Conservation (phyloP, 495 filamentous ascomycete species). For the Tirmania nivea region DNA sequence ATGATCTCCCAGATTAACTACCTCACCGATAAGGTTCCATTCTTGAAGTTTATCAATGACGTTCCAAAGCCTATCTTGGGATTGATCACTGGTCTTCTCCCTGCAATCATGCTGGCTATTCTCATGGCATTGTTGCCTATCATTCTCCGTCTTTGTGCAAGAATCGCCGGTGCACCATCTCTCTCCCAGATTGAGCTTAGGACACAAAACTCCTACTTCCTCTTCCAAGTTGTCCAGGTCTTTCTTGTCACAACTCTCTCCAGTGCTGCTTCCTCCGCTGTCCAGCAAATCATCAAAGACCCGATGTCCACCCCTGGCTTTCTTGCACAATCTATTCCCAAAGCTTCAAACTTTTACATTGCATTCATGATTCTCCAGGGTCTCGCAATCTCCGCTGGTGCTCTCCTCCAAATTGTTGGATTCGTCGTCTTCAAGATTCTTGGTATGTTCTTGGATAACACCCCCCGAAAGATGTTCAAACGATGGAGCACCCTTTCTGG, state of each 20-base stretch:
- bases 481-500: slow-evolving; percentile 39
- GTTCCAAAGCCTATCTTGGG: slow-evolving; percentile 54
- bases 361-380: slow-evolving; percentile 90
- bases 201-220: slow-evolving; percentile 81
- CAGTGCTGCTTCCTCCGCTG: slow-evolving; percentile 47
- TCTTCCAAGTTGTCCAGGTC: slow-evolving; percentile 86
- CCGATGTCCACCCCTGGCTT: slow-evolving; percentile 39
- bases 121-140: slow-evolving; percentile 83
- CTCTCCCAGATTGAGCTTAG: slow-evolving; percentile 60
- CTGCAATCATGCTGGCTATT: slow-evolving; percentile 53
- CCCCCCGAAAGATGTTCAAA: slow-evolving; percentile 35
- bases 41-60: slow-evolving; percentile 48
- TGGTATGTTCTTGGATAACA: slow-evolving; percentile 39
- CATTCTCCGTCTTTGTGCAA: slow-evolving; percentile 55
- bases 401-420: slow-evolving; percentile 56
- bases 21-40: slow-evolving; percentile 38
- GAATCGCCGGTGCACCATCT: slow-evolving; percentile 56
- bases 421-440: slow-evolving; percentile 57
- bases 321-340: slow-evolving; percentile 55
- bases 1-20: slow-evolving; percentile 63
- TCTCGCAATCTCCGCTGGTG: slow-evolving; percentile 53
- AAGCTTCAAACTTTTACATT: slow-evolving; percentile 81
- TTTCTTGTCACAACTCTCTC: slow-evolving; percentile 73
- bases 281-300: slow-evolving; percentile 37
- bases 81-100: slow-evolving; percentile 67